Evolutionary conservation across 2,329 filamentous ascomycete species (phyloP), one percentile per base, ranked within the genome.

Genomic region (Paramyrothecium roridum): DNA sequence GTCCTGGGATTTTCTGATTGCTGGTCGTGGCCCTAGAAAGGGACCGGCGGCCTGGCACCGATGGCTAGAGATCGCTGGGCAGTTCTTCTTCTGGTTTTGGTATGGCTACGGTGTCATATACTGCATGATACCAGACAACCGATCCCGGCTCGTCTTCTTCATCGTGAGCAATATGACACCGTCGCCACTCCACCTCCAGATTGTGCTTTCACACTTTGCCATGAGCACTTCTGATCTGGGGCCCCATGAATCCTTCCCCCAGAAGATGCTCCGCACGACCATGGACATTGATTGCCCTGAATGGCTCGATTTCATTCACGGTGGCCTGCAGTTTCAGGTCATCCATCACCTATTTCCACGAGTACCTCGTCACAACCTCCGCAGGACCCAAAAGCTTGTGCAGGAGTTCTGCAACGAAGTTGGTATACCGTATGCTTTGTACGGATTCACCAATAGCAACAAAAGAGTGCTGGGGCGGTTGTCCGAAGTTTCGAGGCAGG

Each of bases 161-260:
- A 77, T 96, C 69, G 74, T 95, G 66, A 93, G 89, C 66, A 91
- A 96, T 68, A 82, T 91, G 67, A 80, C 91, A 23, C 90, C 90
- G 8, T 89, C 90, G 71, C 88, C 91, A 2, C 76, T 96, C 52
- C 92, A 96, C 70, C 83, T 93, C 12, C 92, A 96, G 70, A 96
- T 96, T 69, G 96, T 91, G 0, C 82, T 96, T 19, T 95, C 90
- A 2, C 92, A 96, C 72, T 96, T 96, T 72, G 90, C 90, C 61
- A 96, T 96, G 92, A 93, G 90, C 63, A 96, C 92, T 0, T 83
- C 90, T 12, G 91, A 96, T 64, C 79, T 96, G 13, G 93, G 93
- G 0, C 85, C 89, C 1, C 80, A 87, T 52, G 92, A 96, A 70
- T 95, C 90, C 0, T 96, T 96, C 70, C 86, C 92, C 1, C 91